Conservation (phyloP, 768 basidiomycete species). For the Tylopilus subfusipes region DNA sequence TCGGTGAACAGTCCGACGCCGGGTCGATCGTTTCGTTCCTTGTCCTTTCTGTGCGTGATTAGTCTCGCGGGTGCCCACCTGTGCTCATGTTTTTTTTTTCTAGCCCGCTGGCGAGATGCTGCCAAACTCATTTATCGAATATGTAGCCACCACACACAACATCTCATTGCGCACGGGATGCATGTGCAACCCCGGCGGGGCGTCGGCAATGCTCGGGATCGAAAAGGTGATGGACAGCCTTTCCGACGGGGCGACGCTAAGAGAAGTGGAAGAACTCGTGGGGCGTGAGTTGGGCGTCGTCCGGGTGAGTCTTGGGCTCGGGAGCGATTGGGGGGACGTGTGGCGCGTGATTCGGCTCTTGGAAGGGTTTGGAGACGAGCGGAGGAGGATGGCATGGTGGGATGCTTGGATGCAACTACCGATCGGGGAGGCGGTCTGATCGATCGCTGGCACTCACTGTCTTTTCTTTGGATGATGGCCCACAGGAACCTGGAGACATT, state of each 20-base stretch:
- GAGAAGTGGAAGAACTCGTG: slow-evolving; percentile 58
- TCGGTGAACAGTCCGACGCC: slow-evolving; percentile 64
- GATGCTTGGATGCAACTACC: slow-evolving; percentile 33
- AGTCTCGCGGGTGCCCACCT: background rate
- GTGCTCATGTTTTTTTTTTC: background rate
- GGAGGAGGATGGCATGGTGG: slow-evolving; percentile 38
- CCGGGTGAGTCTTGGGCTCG: slow-evolving; percentile 74
- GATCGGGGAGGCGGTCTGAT: slow-evolving; percentile 29
- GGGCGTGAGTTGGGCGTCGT: slow-evolving; percentile 73
- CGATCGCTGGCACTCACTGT: no score
- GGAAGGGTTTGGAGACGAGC: slow-evolving; percentile 40
- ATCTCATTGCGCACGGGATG: slow-evolving; percentile 82
- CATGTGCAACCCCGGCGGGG: slow-evolving; percentile 86
- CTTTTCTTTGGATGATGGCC: no score
- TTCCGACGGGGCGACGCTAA: slow-evolving; percentile 55
- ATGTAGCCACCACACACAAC: slow-evolving; percentile 56
- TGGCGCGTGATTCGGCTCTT: slow-evolving; percentile 55
- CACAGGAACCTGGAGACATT: no score
- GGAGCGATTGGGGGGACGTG: slow-evolving; percentile 73
- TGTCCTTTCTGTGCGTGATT: slow-evolving; percentile 54
- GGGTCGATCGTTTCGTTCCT: slow-evolving; percentile 64
- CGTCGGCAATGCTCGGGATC: slow-evolving; percentile 67
- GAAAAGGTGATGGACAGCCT: slow-evolving; percentile 60
- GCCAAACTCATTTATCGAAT: slow-evolving; percentile 70
- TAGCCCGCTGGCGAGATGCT: slow-evolving; percentile 67